Evolutionary conservation across 345 rosid genomes (phyloP).

Genomic region (Citrus cavaleriei): DNA sequence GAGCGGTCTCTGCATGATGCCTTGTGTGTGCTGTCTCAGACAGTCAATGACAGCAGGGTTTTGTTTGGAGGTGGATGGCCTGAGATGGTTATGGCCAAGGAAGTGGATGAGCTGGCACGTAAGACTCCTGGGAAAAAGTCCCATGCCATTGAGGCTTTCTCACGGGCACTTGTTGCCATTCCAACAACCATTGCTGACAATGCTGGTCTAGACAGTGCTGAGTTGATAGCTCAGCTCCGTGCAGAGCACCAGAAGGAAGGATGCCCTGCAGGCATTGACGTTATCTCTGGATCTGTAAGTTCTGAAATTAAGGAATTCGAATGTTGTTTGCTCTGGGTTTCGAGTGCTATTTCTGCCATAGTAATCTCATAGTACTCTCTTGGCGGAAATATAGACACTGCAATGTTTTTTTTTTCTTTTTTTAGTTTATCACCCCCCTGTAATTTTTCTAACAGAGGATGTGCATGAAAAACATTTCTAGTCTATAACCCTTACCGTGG

Average conservation of each 20-base stretch:
- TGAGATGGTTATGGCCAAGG: constrained; percentile 99
- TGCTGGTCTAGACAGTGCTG: constrained; percentile 99
- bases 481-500: neutral
- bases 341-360: neutral
- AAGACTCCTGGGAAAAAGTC: constrained; percentile 96
- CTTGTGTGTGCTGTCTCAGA: constrained; percentile 90
- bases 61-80: constrained; percentile 99
- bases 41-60: constrained; percentile 87
- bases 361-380: neutral
- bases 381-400: neutral
- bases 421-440: neutral
- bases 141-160: constrained; percentile 93
- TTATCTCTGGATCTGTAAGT: constrained; percentile 91
- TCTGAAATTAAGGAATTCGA: neutral
- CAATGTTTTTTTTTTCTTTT: neutral
- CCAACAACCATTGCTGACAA: constrained; percentile 93
- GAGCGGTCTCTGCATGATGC: constrained; percentile 98
- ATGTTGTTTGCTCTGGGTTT: neutral
- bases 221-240: constrained; percentile 88
- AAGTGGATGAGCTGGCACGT: constrained; percentile 90
- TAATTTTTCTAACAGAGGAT: neutral
- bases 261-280: constrained; percentile 81
- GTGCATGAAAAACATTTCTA: neutral
- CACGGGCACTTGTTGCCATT: constrained; percentile 77
- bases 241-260: constrained; percentile 92